A percentile compares a stretch with the other conserved stretches of the same genome.
phyloP scores from a whole-genome alignment of 1,139 yeast species.

The Torulaspora globosa region DNA sequence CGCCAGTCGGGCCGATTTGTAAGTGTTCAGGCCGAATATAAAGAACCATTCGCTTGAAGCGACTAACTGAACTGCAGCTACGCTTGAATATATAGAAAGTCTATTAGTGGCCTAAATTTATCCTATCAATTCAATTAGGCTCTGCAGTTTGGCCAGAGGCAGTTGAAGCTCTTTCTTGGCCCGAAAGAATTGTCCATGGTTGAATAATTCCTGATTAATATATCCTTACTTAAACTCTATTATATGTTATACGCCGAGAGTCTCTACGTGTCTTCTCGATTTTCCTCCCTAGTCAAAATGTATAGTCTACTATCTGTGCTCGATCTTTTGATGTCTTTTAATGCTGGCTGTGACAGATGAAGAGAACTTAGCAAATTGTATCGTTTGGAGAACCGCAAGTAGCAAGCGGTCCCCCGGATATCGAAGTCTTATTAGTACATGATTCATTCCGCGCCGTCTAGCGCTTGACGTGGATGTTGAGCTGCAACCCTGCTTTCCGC shows the following conservation, averaged over 20 bases:
- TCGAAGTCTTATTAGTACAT: slow-evolving; percentile 1
- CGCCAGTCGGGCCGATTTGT: too few species aligned
- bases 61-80: background rate
- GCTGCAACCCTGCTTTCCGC: slow-evolving; percentile 19
- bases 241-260: slow-evolving; percentile 8
- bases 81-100: background rate
- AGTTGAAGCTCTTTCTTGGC: background rate
- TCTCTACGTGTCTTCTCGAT: background rate
- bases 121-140: background rate
- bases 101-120: background rate
- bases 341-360: background rate
- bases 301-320: background rate
- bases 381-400: background rate
- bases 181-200: too few species aligned
- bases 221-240: slow-evolving; percentile 1
- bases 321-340: background rate
- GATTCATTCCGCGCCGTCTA: slow-evolving; percentile 4
- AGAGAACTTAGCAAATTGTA: background rate
- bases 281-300: background rate
- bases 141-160: background rate
- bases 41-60: background rate
- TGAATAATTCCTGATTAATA: background rate
- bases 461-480: slow-evolving; percentile 19
- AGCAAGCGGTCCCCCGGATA: background rate
- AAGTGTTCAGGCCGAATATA: background rate